Conservation (phyloP, 1,284 basidiomycete genomes). For the Baeospora myosura region DNA sequence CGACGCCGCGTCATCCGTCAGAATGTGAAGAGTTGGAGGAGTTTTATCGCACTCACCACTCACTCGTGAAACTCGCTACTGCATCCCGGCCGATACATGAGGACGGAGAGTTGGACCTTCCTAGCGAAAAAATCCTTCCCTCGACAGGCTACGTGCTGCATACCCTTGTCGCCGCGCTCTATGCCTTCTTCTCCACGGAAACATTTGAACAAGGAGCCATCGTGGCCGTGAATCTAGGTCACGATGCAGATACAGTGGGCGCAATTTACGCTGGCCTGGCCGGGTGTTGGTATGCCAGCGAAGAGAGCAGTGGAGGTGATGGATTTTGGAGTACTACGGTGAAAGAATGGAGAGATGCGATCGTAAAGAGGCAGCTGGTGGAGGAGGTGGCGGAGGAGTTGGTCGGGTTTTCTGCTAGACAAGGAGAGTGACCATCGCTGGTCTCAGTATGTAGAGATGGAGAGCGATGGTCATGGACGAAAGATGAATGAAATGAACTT, state of each 20-base stretch:
- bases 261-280: conserved; percentile 36
- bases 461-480: no score
- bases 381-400: conserved; percentile 31
- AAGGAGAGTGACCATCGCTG: no score
- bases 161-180: conserved; percentile 31
- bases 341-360: conserved; percentile 24
- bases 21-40: conserved; percentile 20
- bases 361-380: conserved; percentile 27
- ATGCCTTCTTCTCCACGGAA: conserved; percentile 35
- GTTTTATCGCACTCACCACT: conserved; percentile 27
- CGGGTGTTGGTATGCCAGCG: conserved; percentile 30
- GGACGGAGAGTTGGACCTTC: conserved; percentile 18
- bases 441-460: no score
- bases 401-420: conserved; percentile 9
- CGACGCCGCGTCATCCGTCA: conserved; percentile 10
- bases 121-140: conserved; percentile 21
- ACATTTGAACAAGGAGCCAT: conserved; percentile 36
- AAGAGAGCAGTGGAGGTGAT: conserved; percentile 12
- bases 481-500: no score
- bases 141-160: conserved; percentile 33
- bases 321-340: conserved; percentile 32
- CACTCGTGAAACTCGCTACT: conserved; percentile 25
- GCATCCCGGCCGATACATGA: conserved; percentile 13
- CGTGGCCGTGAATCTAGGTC: conserved; percentile 34
- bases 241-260: conserved; percentile 36